Conservation (phyloP, 768 basidiomycete genomes). For the Pseudohyphozyma bogoriensis region DNA sequence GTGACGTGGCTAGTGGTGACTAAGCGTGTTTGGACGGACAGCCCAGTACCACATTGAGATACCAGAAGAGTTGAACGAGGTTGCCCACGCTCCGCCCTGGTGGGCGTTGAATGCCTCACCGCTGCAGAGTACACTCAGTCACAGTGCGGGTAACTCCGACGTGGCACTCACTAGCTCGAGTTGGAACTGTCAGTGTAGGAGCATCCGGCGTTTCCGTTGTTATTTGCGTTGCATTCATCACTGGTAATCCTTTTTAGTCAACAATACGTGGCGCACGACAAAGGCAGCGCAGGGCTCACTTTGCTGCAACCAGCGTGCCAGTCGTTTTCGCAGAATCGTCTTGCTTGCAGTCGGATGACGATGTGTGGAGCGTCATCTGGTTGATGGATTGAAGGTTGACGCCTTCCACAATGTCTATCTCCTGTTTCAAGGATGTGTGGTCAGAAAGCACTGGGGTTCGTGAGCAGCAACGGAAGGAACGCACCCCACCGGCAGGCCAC, state of each 20-base stretch:
- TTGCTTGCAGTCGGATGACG: constrained; percentile 14
- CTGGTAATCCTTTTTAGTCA: too few relatives aligned
- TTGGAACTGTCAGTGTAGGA: constrained; percentile 1
- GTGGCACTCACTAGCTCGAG: too few relatives aligned
- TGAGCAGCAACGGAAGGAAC: background rate
- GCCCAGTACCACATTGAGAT: background rate
- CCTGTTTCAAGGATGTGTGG: background rate
- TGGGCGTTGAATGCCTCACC: constrained; percentile 10
- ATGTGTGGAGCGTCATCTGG: constrained; percentile 15
- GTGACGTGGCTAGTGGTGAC: background rate
- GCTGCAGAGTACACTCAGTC: too few relatives aligned
- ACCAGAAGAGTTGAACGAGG: constrained; percentile 9
- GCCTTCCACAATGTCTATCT: constrained; percentile 17
- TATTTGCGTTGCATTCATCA: constrained; percentile 17
- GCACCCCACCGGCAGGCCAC: too few relatives aligned
- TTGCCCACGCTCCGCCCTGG: constrained; percentile 10
- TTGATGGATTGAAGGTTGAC: constrained; percentile 3
- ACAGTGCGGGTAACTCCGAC: too few relatives aligned
- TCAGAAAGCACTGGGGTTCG: too few relatives aligned
- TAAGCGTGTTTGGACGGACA: background rate
- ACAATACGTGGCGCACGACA: too few relatives aligned
- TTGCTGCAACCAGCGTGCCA: constrained; percentile 1
- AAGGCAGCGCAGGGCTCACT: too few relatives aligned
- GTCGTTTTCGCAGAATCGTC: background rate
- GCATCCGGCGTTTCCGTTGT: constrained; percentile 14